A percentile compares a stretch with the other conserved stretches of the same genome.
Conservation (phyloP, 257 asterid species). For the Jaltomata sinuosa region DNA sequence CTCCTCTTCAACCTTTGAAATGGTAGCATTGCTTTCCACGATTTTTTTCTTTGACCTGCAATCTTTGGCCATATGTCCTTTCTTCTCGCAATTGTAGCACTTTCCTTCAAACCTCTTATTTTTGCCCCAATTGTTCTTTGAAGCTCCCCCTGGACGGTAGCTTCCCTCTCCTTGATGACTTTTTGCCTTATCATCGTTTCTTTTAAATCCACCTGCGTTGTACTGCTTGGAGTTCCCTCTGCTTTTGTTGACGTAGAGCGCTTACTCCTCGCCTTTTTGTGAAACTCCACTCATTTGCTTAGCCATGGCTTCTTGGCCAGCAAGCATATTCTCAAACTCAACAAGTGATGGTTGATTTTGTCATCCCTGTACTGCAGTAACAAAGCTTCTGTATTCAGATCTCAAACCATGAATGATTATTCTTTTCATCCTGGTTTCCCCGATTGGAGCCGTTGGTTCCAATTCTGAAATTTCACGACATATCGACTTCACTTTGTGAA, state of each 20-base stretch:
- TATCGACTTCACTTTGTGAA: too few species aligned
- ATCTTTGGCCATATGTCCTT: too few species aligned
- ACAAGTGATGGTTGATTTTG: background rate
- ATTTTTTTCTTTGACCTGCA: too few species aligned
- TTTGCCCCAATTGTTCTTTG: background rate
- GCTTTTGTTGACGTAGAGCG: background rate
- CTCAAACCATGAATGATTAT: background rate
- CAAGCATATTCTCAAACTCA: constrained; percentile 2
- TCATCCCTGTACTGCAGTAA: background rate
- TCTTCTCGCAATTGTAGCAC: background rate
- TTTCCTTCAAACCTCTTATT: background rate
- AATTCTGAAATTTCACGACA: too few species aligned
- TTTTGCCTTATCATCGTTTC: background rate
- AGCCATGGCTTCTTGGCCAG: constrained; percentile 6
- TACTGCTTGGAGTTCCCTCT: background rate
- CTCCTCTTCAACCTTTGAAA: too few species aligned
- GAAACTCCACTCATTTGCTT: too few species aligned
- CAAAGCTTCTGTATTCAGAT: background rate
- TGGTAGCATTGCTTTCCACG: too few species aligned
- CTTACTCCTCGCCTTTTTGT: too few species aligned
- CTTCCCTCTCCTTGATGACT: background rate
- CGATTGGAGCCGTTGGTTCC: background rate
- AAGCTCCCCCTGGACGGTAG: background rate
- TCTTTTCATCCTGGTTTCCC: background rate
- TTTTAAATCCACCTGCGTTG: background rate